Evolutionary conservation across 2,329 filamentous ascomycete genomes (phyloP).

Genomic region (Elsinoe arachidis): DNA sequence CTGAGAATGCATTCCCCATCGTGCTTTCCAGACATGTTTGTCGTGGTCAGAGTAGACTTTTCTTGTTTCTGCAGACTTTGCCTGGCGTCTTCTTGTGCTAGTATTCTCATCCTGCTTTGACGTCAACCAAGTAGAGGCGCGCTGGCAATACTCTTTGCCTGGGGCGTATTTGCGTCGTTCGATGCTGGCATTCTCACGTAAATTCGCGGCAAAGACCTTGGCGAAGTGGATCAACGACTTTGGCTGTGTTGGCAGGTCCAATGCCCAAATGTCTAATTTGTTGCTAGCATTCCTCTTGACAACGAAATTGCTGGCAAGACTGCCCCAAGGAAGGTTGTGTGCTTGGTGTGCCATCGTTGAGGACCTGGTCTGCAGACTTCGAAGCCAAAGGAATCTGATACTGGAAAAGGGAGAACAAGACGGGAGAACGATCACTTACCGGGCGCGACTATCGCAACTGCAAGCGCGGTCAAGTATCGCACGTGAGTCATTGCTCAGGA

Average conservation of each 20-base stretch:
- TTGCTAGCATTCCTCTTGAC: not conserved
- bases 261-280: not conserved
- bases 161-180: constrained; percentile 1
- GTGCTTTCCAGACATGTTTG: not conserved
- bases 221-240: not conserved
- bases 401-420: not conserved
- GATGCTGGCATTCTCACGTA: not conserved
- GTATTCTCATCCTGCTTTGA: not conserved
- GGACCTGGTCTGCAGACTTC: too few species aligned
- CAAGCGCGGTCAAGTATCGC: too few species aligned
- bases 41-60: not conserved
- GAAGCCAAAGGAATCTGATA: not conserved
- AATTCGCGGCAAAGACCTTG: not conserved
- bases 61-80: not conserved
- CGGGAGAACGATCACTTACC: not conserved
- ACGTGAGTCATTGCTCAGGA: too few species aligned
- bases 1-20: not conserved
- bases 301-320: not conserved
- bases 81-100: not conserved
- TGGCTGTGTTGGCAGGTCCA: not conserved
- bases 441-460: not conserved
- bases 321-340: not conserved
- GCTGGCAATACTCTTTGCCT: not conserved
- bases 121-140: not conserved
- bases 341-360: constrained; percentile 1